Evolutionary conservation across 768 basidiomycete species (phyloP).

Genomic region (Porphyrellus cyaneotinctus): DNA sequence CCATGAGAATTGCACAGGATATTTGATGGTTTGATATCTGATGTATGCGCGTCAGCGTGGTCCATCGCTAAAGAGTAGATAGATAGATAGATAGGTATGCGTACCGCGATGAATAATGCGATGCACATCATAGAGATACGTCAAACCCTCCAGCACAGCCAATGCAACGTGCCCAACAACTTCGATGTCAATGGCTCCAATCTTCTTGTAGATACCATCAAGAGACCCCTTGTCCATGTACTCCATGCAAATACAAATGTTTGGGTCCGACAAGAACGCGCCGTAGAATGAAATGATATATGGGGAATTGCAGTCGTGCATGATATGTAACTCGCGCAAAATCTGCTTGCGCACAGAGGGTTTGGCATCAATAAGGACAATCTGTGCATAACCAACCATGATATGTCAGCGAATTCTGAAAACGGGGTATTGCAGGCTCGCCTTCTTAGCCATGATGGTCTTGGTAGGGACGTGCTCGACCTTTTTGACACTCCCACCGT

Average conservation of each 20-base stretch:
- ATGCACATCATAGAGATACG: constrained; percentile 95
- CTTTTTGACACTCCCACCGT: constrained; percentile 96
- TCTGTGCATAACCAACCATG: constrained; percentile 42
- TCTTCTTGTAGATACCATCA: constrained; percentile 94
- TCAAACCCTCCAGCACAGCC: constrained; percentile 90
- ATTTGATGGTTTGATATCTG: constrained; percentile 99
- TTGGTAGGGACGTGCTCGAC: constrained; percentile 90
- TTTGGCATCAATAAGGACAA: constrained; percentile 94
- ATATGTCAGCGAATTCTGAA: not conserved
- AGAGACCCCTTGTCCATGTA: constrained; percentile 91
- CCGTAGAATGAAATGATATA: constrained; percentile 98
- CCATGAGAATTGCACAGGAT: constrained; percentile 92
- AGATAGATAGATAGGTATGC: constrained; percentile 24
- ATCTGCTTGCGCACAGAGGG: constrained; percentile 97
- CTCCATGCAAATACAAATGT: constrained; percentile 99
- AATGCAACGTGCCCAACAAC: constrained; percentile 93
- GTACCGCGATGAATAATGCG: constrained; percentile 97
- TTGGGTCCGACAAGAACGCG: constrained; percentile 94
- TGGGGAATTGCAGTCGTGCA: constrained; percentile 93
- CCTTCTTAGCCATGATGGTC: constrained; percentile 98
- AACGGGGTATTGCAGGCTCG: constrained; percentile 32
- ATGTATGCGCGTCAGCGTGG: constrained; percentile 15
- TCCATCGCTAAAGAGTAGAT: not conserved
- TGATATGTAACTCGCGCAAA: constrained; percentile 94
- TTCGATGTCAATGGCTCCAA: constrained; percentile 89